Evolutionary conservation across 23 red algal genomes (phyloP).

Genomic region (Cyanidium caldarium): DNA sequence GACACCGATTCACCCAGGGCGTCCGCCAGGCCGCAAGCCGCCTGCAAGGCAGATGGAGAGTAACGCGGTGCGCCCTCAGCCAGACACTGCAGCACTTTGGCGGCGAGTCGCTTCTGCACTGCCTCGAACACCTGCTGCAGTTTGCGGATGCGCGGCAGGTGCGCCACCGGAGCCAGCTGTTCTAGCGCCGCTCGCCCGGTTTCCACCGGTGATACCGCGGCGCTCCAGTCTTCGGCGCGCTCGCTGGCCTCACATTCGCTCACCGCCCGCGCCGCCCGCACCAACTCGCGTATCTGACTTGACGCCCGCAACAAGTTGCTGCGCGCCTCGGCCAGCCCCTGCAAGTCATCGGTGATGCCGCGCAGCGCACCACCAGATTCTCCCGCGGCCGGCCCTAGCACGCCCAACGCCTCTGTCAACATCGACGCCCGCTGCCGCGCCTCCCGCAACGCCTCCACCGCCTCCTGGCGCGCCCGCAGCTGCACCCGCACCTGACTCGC

Average conservation of each 20-base stretch:
- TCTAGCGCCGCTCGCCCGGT: background rate
- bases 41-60: background rate
- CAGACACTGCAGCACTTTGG: background rate
- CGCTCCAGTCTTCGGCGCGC: background rate
- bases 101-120: background rate
- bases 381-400: background rate
- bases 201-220: background rate
- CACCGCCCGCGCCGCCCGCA: background rate
- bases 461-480: background rate
- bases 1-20: background rate
- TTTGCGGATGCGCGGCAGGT: background rate
- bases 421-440: background rate
- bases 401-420: background rate
- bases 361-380: background rate
- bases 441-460: background rate
- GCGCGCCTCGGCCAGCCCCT: background rate
- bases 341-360: background rate
- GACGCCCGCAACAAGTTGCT: background rate
- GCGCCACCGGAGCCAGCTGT: background rate
- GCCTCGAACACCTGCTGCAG: background rate
- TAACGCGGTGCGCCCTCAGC: background rate
- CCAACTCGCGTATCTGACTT: background rate
- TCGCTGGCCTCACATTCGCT: background rate
- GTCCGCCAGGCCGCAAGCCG: constrained; percentile 6
- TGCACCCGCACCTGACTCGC: background rate